A percentile compares a stretch with the other conserved stretches of the same genome.
Evolutionary conservation across 1,139 yeast genomes (phyloP).

Genomic region (Yarrowia galli): DNA sequence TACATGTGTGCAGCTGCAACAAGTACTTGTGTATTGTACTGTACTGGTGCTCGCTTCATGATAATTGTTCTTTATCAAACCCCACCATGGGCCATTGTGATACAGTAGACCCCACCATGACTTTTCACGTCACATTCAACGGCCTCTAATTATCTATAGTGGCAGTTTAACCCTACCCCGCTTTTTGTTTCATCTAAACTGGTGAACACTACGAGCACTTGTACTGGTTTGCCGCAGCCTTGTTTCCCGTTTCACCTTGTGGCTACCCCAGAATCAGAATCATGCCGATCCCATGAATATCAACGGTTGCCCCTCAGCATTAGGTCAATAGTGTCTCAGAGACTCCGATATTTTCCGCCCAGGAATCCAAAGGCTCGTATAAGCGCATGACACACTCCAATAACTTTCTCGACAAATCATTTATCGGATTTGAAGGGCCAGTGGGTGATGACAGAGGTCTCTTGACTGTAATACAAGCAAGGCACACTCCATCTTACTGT

Average conservation of each 20-base stretch:
- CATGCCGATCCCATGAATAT: constrained; percentile 21
- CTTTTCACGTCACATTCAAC: background rate
- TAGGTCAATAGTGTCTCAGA: background rate
- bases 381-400: background rate
- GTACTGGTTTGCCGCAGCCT: background rate
- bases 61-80: no score
- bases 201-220: no score
- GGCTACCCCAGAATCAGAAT: constrained; percentile 19
- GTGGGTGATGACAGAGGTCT: no score
- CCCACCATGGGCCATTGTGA: no score
- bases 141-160: background rate
- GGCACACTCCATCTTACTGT: no score
- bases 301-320: constrained; percentile 19
- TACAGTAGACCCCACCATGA: no score
- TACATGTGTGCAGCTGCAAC: no score
- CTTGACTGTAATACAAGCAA: no score
- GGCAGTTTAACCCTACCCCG: constrained; percentile 8
- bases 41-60: no score
- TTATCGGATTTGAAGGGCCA: background rate
- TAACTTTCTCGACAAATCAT: background rate
- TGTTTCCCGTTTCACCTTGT: background rate
- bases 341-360: constrained; percentile 8
- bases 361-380: background rate
- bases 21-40: no score
- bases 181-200: background rate